Conservation (phyloP, 2,329 filamentous ascomycete species). For the Didymella pomorum region DNA sequence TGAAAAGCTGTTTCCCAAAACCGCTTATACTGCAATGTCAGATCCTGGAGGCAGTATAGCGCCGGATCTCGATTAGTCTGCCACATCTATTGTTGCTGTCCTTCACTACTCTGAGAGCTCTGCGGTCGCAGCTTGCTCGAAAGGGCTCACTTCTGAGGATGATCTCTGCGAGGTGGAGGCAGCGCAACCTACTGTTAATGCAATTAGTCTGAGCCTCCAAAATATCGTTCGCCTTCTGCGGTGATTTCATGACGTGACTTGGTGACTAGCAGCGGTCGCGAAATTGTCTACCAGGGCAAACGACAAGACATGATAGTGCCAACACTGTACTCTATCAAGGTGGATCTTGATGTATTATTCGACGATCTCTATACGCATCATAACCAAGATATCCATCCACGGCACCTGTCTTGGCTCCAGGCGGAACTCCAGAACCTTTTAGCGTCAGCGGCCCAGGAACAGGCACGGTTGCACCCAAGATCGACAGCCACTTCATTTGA, state of each 20-base stretch:
- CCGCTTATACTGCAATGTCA: background rate
- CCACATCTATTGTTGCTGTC: background rate
- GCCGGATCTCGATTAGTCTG: background rate
- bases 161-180: background rate
- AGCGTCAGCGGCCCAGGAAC: background rate
- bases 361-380: background rate
- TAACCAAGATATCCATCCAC: background rate
- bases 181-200: background rate
- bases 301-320: background rate
- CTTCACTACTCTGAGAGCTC: background rate
- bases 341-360: background rate
- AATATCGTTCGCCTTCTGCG: background rate
- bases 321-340: background rate
- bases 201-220: background rate
- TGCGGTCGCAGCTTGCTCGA: background rate
- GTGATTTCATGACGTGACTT: background rate
- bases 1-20: background rate
- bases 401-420: background rate
- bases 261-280: background rate
- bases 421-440: background rate
- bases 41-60: slow-evolving; percentile 8
- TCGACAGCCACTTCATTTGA: background rate
- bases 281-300: background rate
- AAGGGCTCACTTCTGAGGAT: background rate
- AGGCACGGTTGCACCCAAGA: background rate